Evolutionary conservation across 116 monocot species (phyloP), one percentile per base, ranked within the genome.

Genomic region (Trichopus zeylanicus): DNA sequence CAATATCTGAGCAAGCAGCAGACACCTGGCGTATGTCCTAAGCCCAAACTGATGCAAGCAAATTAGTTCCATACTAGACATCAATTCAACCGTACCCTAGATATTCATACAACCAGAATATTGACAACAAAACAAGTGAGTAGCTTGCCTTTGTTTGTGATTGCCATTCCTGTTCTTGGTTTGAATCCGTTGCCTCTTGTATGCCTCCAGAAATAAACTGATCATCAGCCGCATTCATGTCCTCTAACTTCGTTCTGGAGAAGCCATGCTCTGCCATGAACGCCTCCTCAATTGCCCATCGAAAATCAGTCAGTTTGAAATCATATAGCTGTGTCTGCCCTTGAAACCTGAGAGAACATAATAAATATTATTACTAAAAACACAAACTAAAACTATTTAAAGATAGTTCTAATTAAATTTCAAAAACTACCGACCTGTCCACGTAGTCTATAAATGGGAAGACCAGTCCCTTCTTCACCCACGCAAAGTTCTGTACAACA

Each of bases 391-490:
- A 22, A 8, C 16, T 49, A 21, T 1, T 48, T 6, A 19, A 48
- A n/a, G n/a, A 6, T 22, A 49, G 22, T 6, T 29, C 6, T 42
- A 7, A 15, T 15, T 21, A 46, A 61, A 46, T 12, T 3, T 8
- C 15, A 11, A 18, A n/a, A 19, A 37, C 11, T 1, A 69, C 58
- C 18, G 35, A 82, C 87, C 82, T 76, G 60, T 79, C 82, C 22
- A 82, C 10, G 74, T 87, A 65, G 15, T 87, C 82, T n/a, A 76
- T 51, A 64, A 87, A 87, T 7, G 87, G 87, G 76, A 76, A 87
- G 9, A 82, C 57, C 82, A 70, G 73, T 35, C 76, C 87, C 28
- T 82, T 70, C 51, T 76, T 79, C 64, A 87, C 76, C 87, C 87
- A 87, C 55, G 78, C 76, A 74, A 82, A 87, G n/a, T 76, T 78